Conservation (phyloP, 192 early-diverging fungal species). For the Chytriomyces sp. region DNA sequence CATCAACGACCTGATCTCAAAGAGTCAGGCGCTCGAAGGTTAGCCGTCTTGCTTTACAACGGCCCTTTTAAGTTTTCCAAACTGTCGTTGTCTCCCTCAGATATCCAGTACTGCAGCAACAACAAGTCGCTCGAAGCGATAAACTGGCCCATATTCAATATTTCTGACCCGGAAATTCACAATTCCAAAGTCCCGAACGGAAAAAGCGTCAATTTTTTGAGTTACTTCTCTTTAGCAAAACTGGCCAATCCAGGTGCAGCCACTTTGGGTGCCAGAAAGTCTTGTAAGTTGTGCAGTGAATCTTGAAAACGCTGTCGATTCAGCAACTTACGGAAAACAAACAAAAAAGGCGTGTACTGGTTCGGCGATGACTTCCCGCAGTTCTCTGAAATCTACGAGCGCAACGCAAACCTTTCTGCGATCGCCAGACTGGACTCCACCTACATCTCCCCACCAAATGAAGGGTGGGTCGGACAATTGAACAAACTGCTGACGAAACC, state of each 20-base stretch:
- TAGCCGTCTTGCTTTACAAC: not conserved
- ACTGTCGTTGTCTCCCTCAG: conserved; percentile 16
- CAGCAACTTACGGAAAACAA: not conserved
- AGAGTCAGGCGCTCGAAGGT: not conserved
- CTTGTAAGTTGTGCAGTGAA: not conserved
- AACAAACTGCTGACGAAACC: not conserved
- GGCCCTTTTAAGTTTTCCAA: conserved; percentile 14
- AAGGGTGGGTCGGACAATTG: conserved; percentile 3
- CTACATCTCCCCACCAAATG: conserved; percentile 21
- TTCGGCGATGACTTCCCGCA: conserved; percentile 22
- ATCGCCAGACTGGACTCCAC: conserved; percentile 13
- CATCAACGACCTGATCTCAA: conserved; percentile 49
- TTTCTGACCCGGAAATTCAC: not conserved
- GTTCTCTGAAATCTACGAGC: conserved; percentile 11
- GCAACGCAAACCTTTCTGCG: conserved; percentile 24
- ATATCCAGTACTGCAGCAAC: conserved; percentile 48
- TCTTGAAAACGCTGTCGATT: no score
- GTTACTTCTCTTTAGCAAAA: not conserved
- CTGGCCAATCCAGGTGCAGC: not conserved
- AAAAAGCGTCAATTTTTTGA: conserved; percentile 1
- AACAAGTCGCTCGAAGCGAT: conserved; percentile 29
- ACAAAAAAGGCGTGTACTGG: conserved; percentile 13
- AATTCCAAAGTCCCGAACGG: not conserved
- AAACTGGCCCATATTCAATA: conserved; percentile 43
- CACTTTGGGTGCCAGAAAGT: not conserved